Evolutionary conservation across 768 basidiomycete genomes (phyloP).

Genomic region (Lentinula raphanica): DNA sequence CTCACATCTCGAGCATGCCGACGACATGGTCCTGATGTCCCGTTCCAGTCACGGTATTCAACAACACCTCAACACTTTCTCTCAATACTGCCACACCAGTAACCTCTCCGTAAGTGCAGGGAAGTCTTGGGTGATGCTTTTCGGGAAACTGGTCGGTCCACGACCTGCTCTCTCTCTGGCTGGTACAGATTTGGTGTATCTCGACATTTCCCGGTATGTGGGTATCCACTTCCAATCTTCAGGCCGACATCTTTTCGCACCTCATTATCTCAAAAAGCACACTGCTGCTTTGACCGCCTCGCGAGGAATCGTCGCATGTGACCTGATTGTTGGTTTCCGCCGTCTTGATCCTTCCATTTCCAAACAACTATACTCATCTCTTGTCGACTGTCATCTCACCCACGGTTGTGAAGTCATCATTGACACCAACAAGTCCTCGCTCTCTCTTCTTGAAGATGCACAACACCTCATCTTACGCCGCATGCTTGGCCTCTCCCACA

Average conservation of each 20-base stretch:
- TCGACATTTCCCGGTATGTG: not conserved
- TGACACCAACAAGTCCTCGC: not conserved
- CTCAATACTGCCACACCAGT: not conserved
- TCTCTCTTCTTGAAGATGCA: not conserved
- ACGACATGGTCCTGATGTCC: not conserved
- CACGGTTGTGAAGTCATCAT: conserved; percentile 1
- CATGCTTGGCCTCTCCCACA: not conserved
- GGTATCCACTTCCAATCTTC: too few species aligned
- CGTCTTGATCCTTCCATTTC: too few species aligned
- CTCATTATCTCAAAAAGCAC: too few species aligned
- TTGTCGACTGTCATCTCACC: too few species aligned
- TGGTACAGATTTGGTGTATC: not conserved
- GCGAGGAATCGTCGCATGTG: too few species aligned
- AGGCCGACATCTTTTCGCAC: too few species aligned
- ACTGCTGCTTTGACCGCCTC: too few species aligned
- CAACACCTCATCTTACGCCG: not conserved
- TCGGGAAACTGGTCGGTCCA: not conserved
- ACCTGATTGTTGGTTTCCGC: too few species aligned
- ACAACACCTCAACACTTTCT: not conserved
- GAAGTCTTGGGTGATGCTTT: not conserved
- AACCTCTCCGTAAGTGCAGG: not conserved
- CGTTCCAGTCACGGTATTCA: not conserved
- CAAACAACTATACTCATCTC: too few species aligned
- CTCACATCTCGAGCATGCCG: too few species aligned
- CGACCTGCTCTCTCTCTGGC: not conserved